These are phyloP conservation scores for Cercospora zeae-maydis DNA, from an alignment of 2,329 filamentous ascomycete genomes.

Conservation along the genomic window DNA sequence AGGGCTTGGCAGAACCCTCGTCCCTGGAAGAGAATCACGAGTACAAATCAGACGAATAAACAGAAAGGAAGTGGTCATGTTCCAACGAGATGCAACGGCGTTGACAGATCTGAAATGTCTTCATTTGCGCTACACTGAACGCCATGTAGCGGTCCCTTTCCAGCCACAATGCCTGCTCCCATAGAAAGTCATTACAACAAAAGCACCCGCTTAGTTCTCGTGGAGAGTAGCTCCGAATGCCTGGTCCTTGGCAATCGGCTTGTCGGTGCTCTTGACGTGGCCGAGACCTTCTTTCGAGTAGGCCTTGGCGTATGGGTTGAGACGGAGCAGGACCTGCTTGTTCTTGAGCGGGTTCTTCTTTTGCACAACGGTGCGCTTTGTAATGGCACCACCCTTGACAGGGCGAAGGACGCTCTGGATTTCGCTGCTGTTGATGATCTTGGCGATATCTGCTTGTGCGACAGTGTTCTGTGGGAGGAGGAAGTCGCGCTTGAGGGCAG, in stretches of 20 bases:
- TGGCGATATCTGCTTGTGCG: conserved; percentile 89
- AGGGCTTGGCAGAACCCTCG: background rate
- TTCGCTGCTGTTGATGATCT: conserved; percentile 99
- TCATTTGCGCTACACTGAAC: conserved; percentile 23
- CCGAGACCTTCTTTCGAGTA: conserved; percentile 85
- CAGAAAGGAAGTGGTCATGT: background rate
- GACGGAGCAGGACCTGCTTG: conserved; percentile 96
- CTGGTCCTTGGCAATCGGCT: conserved; percentile 56
- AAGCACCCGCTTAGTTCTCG: conserved; percentile 44
- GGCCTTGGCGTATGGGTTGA: conserved; percentile 94
- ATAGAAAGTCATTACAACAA: conserved; percentile 21
- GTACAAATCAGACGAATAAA: background rate
- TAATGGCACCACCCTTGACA: conserved; percentile 82
- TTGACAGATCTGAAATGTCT: conserved; percentile 12
- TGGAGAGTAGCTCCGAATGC: conserved; percentile 49
- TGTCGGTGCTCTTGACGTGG: conserved; percentile 61
- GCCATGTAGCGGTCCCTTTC: conserved; percentile 23
- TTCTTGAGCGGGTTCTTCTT: conserved; percentile 99
- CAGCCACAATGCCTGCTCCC: conserved; percentile 23
- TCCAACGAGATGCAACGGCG: background rate
- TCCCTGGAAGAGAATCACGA: background rate
- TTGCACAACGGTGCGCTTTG: conserved; percentile 87
- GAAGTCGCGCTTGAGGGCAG: conserved; percentile 98
- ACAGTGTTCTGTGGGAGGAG: conserved; percentile 89
- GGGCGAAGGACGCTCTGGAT: conserved; percentile 93